Evolutionary conservation across 441 rosid species (phyloP), one percentile per base, ranked within the genome.

Genomic region (Mallotus repandus): DNA sequence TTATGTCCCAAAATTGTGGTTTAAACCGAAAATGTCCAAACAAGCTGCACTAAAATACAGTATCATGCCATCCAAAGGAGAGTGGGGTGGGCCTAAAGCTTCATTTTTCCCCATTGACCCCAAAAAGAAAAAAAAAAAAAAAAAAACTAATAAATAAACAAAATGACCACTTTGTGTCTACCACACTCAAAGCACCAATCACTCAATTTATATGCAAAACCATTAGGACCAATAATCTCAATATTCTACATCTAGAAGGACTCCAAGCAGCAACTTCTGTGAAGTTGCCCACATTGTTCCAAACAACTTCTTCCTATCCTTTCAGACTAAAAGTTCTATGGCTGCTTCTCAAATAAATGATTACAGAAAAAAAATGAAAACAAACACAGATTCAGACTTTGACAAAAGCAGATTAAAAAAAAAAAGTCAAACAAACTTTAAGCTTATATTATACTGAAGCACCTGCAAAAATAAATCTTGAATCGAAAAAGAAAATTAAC

Each of bases 231-330:
- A 29, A 22, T 35, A 48, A 71, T 19, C 53, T 59, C 18, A 14
- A 63, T 64, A 67, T 75, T 69, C 74, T 71, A 74, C 73, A 61
- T 70, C 69, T 74, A 81, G 69, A 80, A 79, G 48, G 50, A 68
- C 57, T 32, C 66, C 49, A 15, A 78, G 63, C 60, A 66, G 49
- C 49, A 76, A 56, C 4, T 14, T 69, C 56, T 19, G 38, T 29
- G 35, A 61, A 59, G 15, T 62, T 45, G 53, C 7, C 50, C 5
- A 41, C 59, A 7, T 32, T 11, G 41, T 46, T 61, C 57, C 32
- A 6, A 22, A 43, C 38, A 64, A 16, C 49, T 45, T 62, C 49
- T 63, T 46, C 9, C 29, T 18, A 69, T 63, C 66, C 70, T 49
- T 70, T 63, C 60, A 63, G 63, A 54, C 29, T 45, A 29, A 15